Conservation (phyloP, 2,329 filamentous ascomycete species). For the Exophiala viscosa region DNA sequence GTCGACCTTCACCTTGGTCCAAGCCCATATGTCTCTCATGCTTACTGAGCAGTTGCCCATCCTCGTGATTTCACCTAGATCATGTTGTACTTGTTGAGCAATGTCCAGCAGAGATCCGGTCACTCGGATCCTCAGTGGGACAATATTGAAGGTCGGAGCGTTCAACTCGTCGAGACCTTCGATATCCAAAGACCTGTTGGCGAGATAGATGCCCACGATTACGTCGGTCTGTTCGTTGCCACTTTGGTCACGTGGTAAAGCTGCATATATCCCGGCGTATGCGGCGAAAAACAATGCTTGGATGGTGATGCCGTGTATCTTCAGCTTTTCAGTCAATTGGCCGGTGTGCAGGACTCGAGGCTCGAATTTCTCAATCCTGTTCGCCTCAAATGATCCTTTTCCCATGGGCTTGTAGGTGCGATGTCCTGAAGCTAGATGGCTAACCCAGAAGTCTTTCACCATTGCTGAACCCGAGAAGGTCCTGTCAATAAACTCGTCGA, state of each 20-base stretch:
- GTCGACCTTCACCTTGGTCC: constrained; percentile 69
- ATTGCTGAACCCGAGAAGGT: constrained; percentile 2
- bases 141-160: constrained; percentile 73
- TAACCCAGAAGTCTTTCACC: constrained; percentile 41
- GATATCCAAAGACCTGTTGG: constrained; percentile 62
- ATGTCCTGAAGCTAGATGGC: constrained; percentile 34
- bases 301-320: constrained; percentile 57
- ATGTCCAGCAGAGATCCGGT: constrained; percentile 42
- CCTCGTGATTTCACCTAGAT: constrained; percentile 60
- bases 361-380: constrained; percentile 45
- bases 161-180: constrained; percentile 49
- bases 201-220: constrained; percentile 76
- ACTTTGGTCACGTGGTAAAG: constrained; percentile 30
- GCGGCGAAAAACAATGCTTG: constrained; percentile 74
- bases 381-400: constrained; percentile 14
- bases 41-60: constrained; percentile 56
- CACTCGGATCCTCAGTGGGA: constrained; percentile 62
- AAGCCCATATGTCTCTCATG: constrained; percentile 67
- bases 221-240: constrained; percentile 33
- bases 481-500: constrained; percentile 9
- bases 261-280: constrained; percentile 55
- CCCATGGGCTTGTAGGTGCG: neutral
- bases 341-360: constrained; percentile 42
- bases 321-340: constrained; percentile 41
- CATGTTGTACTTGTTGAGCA: constrained; percentile 62